Percentiles rank a stretch among this genome's conserved stretches.
Evolutionary conservation across 495 filamentous ascomycete species (phyloP).

Genomic region (Penicillium odoratum): DNA sequence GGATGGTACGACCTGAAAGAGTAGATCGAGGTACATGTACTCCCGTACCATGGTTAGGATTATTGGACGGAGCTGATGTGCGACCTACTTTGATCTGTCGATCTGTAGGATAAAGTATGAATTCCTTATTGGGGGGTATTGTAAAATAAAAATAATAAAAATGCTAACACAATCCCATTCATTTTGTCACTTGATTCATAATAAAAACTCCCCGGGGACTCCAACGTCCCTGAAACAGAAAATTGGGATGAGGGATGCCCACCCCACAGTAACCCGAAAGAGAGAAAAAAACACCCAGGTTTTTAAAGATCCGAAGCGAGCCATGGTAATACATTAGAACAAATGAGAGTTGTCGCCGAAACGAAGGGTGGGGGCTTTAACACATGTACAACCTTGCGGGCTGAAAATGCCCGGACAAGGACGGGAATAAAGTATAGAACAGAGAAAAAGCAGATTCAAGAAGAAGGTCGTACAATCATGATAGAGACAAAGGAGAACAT

Average conservation of each 20-base stretch:
- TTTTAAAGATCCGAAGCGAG: constrained; percentile 26
- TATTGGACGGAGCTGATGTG: constrained; percentile 7
- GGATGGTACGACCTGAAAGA: neutral
- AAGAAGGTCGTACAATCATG: constrained; percentile 28
- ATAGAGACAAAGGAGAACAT: constrained; percentile 4
- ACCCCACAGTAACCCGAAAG: constrained; percentile 10
- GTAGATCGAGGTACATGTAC: neutral
- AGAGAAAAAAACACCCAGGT: constrained; percentile 19
- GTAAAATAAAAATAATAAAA: neutral
- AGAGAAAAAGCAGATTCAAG: constrained; percentile 17
- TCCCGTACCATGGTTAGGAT: neutral
- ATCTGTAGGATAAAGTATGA: neutral
- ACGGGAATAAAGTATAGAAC: constrained; percentile 27
- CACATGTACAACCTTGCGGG: constrained; percentile 34
- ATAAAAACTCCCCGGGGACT: neutral
- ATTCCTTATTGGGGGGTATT: constrained; percentile 4
- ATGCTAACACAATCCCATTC: neutral
- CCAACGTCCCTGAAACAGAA: constrained; percentile 5
- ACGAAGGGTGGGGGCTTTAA: constrained; percentile 25
- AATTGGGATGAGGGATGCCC: constrained; percentile 5
- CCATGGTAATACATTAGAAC: constrained; percentile 41
- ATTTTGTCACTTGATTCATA: neutral
- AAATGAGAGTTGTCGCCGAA: constrained; percentile 27
- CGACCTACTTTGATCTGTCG: constrained; percentile 1
- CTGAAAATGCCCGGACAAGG: constrained; percentile 13